Percentiles rank a stretch among this genome's conserved stretches.
phyloP scores from a whole-genome alignment of 2,329 filamentous ascomycete species.

The Phyllachora maydis region DNA sequence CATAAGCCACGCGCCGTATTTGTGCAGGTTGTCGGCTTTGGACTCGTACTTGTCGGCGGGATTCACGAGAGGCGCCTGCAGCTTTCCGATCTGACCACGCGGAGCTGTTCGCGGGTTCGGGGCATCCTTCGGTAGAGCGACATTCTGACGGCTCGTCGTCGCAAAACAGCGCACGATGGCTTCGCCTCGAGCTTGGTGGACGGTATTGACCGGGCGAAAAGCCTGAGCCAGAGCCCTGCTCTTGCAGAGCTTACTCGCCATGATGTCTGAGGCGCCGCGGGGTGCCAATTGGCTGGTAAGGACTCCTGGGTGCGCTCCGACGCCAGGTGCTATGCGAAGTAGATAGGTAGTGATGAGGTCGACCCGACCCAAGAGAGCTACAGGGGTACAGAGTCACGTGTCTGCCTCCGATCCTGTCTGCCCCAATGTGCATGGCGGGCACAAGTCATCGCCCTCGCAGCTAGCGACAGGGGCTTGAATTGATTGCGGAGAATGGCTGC shows the following conservation, averaged over 20 bases:
- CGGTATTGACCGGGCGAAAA: constrained; percentile 28
- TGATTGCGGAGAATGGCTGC: no score
- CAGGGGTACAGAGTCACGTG: no score
- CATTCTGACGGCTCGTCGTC: constrained; percentile 22
- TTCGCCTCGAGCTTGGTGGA: constrained; percentile 17
- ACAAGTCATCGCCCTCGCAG: no score
- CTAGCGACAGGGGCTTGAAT: no score
- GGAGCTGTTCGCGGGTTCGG: constrained; percentile 48
- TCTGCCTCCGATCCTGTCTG: no score
- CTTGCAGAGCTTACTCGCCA: constrained; percentile 40
- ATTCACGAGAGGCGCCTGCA: constrained; percentile 69
- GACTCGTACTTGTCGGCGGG: constrained; percentile 82
- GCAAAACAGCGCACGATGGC: constrained; percentile 26
- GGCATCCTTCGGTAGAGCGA: constrained; percentile 37
- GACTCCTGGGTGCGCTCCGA: not conserved
- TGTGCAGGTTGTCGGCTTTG: constrained; percentile 74
- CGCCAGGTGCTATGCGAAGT: no score
- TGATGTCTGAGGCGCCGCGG: constrained; percentile 16
- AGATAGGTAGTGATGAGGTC: no score
- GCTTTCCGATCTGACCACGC: constrained; percentile 33
- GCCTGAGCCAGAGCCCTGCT: constrained; percentile 33
- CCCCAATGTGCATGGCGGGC: no score
- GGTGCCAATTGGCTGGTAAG: constrained; percentile 21
- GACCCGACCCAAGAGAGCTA: no score
- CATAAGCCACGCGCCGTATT: constrained; percentile 92